Percentiles rank a stretch among this genome's conserved stretches.
These are phyloP conservation scores for Penicillium turbatum DNA, from an alignment of 495 filamentous ascomycete species.

Conservation along the genomic window DNA sequence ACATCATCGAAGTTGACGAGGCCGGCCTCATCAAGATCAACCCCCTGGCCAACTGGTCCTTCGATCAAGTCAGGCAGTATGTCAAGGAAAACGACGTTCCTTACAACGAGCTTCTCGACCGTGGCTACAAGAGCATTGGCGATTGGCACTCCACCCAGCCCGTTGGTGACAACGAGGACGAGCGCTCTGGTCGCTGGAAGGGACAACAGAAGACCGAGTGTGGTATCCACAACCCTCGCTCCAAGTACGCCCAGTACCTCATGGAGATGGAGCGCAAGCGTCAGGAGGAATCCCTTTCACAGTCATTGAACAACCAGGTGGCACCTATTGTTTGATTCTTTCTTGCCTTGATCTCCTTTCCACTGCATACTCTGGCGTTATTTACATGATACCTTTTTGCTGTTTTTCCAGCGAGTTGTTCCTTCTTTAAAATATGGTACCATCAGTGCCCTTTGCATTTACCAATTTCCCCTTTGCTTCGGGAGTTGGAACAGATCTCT, in stretches of 20 bases:
- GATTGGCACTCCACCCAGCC: slow-evolving; percentile 97
- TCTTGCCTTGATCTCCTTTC: slow-evolving; percentile 8
- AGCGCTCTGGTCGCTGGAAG: slow-evolving; percentile 97
- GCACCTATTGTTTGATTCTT: slow-evolving; percentile 20
- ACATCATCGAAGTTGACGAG: slow-evolving; percentile 89
- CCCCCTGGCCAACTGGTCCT: slow-evolving; percentile 95
- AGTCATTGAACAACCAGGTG: slow-evolving; percentile 39
- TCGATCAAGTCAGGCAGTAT: slow-evolving; percentile 83
- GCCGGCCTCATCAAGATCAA: slow-evolving; percentile 95
- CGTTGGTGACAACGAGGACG: slow-evolving; percentile 85
- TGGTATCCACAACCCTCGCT: slow-evolving; percentile 95
- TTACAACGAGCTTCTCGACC: slow-evolving; percentile 87
- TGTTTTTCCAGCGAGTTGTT: slow-evolving; percentile 7
- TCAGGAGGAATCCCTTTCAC: slow-evolving; percentile 56
- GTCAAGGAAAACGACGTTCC: slow-evolving; percentile 81
- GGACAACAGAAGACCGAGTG: slow-evolving; percentile 93
- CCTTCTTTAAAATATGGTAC: slow-evolving; percentile 5
- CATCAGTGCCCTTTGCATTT: slow-evolving; percentile 1
- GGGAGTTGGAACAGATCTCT: slow-evolving; percentile 12
- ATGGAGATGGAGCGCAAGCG: slow-evolving; percentile 68
- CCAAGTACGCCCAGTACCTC: slow-evolving; percentile 82
- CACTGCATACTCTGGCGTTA: slow-evolving; percentile 23
- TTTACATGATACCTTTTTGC: slow-evolving; percentile 20
- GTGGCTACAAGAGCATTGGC: slow-evolving; percentile 92
- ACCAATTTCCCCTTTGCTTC: slow-evolving; percentile 10